A percentile compares a stretch with the other conserved stretches of the same genome.
phyloP scores from a whole-genome alignment of 768 basidiomycete species.

The Tricholomella constricta region DNA sequence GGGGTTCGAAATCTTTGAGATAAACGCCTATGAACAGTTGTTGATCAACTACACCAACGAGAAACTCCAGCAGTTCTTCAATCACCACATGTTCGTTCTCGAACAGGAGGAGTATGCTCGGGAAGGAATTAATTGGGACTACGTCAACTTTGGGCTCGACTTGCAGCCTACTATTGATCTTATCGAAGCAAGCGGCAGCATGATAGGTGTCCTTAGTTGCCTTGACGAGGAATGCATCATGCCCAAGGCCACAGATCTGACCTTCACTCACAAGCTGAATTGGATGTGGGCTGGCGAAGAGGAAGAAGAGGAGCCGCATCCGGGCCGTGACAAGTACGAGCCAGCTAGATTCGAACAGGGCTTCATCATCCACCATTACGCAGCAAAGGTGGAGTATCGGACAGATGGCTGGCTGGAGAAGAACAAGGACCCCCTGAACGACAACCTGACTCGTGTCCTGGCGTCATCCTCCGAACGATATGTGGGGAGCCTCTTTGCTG shows the following conservation, averaged over 20 bases:
- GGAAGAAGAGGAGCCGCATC: conserved; percentile 57
- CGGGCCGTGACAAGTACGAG: conserved; percentile 81
- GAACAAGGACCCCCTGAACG: conserved; percentile 98
- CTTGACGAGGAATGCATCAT: conserved; percentile 99
- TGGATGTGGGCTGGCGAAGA: conserved; percentile 66
- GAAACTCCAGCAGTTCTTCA: conserved; percentile 97
- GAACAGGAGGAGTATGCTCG: conserved; percentile 99
- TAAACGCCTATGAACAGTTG: conserved; percentile 95
- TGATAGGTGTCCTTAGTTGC: conserved; percentile 88
- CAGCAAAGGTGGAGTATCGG: conserved; percentile 94
- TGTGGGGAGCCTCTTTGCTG: conserved; percentile 81
- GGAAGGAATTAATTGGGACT: conserved; percentile 97
- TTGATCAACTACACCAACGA: conserved; percentile 99
- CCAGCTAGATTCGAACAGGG: conserved; percentile 90
- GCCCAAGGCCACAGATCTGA: conserved; percentile 96
- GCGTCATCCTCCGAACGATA: conserved; percentile 81
- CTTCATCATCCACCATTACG: conserved; percentile 95
- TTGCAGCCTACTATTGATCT: conserved; percentile 98
- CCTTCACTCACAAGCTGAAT: conserved; percentile 92
- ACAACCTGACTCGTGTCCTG: conserved; percentile 89
- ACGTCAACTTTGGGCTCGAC: conserved; percentile 96
- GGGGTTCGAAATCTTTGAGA: conserved; percentile 95
- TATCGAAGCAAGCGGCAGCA: conserved; percentile 81
- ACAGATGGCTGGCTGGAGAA: conserved; percentile 98
- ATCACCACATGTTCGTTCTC: conserved; percentile 99